Percentiles rank a stretch among this genome's conserved stretches.
phyloP scores from a whole-genome alignment of 139 green algal genomes.

The Chlamydomonas eustigma region DNA sequence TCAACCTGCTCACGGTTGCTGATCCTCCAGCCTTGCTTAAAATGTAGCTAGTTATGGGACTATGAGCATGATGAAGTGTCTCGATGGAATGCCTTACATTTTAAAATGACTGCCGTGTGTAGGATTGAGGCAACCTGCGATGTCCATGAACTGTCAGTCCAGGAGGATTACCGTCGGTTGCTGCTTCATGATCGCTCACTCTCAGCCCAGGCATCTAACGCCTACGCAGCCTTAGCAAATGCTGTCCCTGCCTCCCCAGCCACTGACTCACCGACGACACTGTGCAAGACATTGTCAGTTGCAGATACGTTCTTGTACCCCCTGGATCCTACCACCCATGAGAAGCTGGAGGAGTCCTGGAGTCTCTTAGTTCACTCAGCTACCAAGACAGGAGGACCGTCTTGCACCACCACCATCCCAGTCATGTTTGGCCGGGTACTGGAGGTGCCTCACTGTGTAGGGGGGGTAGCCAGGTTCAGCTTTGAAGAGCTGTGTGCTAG shows the following conservation, averaged over 20 bases:
- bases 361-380: neutral
- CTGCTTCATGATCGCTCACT: conserved; percentile 10
- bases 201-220: conserved; percentile 1
- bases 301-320: conserved; percentile 13
- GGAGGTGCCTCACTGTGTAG: conserved; percentile 30
- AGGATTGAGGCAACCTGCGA: conserved; percentile 23
- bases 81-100: too few species aligned
- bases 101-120: too few species aligned
- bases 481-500: conserved; percentile 64
- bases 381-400: neutral
- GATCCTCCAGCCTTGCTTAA: too few species aligned
- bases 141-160: conserved; percentile 34
- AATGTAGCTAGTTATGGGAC: too few species aligned
- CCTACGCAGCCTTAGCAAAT: neutral
- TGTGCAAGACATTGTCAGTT: too few species aligned
- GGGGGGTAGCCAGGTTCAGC: conserved; percentile 43
- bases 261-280: too few species aligned
- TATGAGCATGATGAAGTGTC: too few species aligned
- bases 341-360: conserved; percentile 24
- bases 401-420: conserved; percentile 10
- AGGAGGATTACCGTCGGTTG: conserved; percentile 41
- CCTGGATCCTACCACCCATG: neutral
- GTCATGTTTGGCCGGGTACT: conserved; percentile 73
- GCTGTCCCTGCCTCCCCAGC: too few species aligned
- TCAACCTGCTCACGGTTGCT: neutral